Evolutionary conservation across 2,329 filamentous ascomycete species (phyloP).

Genomic region (Penicillium sp.): DNA sequence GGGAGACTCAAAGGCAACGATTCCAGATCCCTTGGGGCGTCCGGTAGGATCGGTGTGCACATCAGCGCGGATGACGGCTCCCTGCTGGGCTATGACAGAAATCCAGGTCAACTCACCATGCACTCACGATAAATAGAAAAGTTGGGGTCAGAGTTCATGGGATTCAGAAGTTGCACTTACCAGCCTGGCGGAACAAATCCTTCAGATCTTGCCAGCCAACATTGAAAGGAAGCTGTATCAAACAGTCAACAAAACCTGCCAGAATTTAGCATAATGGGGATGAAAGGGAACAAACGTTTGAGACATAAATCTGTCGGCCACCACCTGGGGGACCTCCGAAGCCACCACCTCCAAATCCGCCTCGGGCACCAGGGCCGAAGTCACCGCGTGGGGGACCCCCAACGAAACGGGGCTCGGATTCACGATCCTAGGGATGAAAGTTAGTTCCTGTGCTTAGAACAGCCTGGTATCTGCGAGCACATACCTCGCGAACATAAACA

Average conservation of each 20-base stretch:
- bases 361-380: constrained; percentile 46
- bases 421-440: constrained; percentile 70
- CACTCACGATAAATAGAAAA: constrained; percentile 13
- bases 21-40: constrained; percentile 92
- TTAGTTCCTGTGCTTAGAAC: background rate
- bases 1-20: constrained; percentile 91
- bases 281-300: constrained; percentile 77
- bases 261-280: constrained; percentile 15
- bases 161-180: constrained; percentile 57
- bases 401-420: constrained; percentile 95
- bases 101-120: constrained; percentile 33
- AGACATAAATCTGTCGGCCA: constrained; percentile 91
- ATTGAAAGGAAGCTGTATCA: constrained; percentile 81
- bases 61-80: constrained; percentile 87
- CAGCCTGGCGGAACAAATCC: constrained; percentile 96
- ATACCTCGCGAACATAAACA: constrained; percentile 96
- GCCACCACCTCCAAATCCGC: constrained; percentile 49
- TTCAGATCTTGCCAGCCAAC: constrained; percentile 99
- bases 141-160: constrained; percentile 14
- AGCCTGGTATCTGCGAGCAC: background rate
- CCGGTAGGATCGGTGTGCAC: constrained; percentile 90
- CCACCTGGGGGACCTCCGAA: constrained; percentile 42
- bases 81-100: constrained; percentile 51
- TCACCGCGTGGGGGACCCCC: constrained; percentile 68
- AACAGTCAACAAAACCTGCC: constrained; percentile 22